Percentiles rank a stretch among this genome's conserved stretches.
phyloP scores from a whole-genome alignment of 2,329 filamentous ascomycete species.

The Calycina herbarum region DNA sequence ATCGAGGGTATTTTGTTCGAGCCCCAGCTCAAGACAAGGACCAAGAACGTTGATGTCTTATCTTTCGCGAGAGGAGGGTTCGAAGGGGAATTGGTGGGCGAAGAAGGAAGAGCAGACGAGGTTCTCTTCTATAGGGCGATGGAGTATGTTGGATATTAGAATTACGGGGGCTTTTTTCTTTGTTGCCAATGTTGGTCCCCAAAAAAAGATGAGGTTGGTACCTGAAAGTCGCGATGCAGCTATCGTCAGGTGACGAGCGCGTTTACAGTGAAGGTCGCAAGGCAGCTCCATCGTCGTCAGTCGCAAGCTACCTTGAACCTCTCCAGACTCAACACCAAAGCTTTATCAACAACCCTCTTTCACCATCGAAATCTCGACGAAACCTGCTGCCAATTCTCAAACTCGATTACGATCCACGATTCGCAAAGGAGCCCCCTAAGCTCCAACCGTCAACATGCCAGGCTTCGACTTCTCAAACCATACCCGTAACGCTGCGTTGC shows the following conservation, averaged over 20 bases:
- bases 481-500: slow-evolving; percentile 96
- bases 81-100: not conserved
- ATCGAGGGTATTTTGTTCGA: slow-evolving; percentile 21
- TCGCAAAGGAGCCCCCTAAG: slow-evolving; percentile 20
- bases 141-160: not conserved
- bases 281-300: slow-evolving; percentile 7
- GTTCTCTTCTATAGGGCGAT: not conserved
- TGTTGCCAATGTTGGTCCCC: not conserved
- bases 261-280: not conserved
- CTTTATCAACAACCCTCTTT: slow-evolving; percentile 6
- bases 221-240: slow-evolving; percentile 3
- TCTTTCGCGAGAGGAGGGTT: slow-evolving; percentile 5
- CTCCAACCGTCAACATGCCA: slow-evolving; percentile 64
- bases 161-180: not conserved
- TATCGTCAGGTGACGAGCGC: not conserved
- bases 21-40: slow-evolving; percentile 8
- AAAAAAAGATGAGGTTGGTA: not conserved
- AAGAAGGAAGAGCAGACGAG: not conserved
- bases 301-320: slow-evolving; percentile 1
- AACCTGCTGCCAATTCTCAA: not conserved
- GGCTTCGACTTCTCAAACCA: slow-evolving; percentile 99
- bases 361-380: slow-evolving; percentile 8
- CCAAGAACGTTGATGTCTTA: slow-evolving; percentile 8
- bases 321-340: slow-evolving; percentile 4
- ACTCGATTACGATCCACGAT: not conserved